Base-by-base conservation (phyloP, 768 basidiomycete species). In the Rhizopogon vinicolor region DNA sequence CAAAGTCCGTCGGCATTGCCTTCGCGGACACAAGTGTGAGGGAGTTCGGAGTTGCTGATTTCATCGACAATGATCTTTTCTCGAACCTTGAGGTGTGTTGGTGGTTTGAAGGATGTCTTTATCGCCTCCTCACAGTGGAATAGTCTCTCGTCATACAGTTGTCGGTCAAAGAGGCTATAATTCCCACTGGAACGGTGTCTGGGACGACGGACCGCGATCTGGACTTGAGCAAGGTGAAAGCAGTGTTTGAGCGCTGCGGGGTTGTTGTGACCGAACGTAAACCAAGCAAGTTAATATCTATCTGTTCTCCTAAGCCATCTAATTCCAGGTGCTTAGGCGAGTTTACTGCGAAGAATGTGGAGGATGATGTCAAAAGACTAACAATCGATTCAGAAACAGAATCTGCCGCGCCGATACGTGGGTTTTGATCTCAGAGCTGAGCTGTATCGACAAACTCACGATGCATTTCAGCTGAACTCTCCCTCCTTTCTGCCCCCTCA, bases 91-190 rank as follows among this genome's bases (percentile, higher is more conserved):
- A 99, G 79, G 96, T 93, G 56, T 41, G 72, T 53, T 13, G 16
- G n/a, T 51, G 14, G 42, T 22, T 52, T 19, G 7, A 46, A 37
- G 19, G 22, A 35, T 12, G 28, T 53, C 8, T 42, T 51, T 40
- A 41, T 1, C 7, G 33, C 44, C 58, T 35, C 58, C 53, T 28
- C 40, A 25, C 42, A 12, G 41, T 12, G 46, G 43, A 28, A 35
- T 63, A 98, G 96, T 93, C 93, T 2, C 80, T 98, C 35, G 75
- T 98, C 37, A 98, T 98, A 56, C 97, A 99, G 68, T 81, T 98
- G 2, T 94, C 93, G 0, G 91, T 93, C n/a, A 98, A 98, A 68
- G 97, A 99, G 70, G 93, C 93, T 3, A 79, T 98, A 52, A 75
- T 98, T 41, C 78, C 89, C 2, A 83, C 83, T 0, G 87, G 87